These are phyloP conservation scores for Aspergillus sp. DNA, from an alignment of 2,329 filamentous ascomycete species.

Conservation along the genomic window DNA sequence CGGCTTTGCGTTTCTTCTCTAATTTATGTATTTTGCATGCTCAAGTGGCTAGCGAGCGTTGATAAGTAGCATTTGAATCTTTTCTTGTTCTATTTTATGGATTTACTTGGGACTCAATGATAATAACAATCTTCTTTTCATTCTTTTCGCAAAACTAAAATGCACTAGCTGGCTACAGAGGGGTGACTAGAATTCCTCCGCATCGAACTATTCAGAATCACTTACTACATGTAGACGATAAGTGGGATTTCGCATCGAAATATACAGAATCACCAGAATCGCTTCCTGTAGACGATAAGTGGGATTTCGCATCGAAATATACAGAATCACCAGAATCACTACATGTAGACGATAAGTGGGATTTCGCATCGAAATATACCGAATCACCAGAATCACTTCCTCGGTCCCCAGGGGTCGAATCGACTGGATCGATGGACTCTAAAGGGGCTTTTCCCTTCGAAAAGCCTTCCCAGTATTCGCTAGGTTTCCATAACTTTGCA, in stretches of 20 bases:
- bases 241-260: not conserved
- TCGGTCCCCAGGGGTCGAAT: not conserved
- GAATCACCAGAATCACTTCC: not conserved
- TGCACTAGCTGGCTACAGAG: no score
- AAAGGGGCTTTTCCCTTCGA: not conserved
- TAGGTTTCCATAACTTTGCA: not conserved
- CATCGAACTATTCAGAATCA: not conserved
- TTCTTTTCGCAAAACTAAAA: not conserved
- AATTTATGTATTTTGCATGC: conserved; percentile 16
- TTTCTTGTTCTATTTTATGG: not conserved
- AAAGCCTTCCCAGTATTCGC: not conserved
- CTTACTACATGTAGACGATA: no score
- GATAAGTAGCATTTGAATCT: not conserved
- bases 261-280: not conserved
- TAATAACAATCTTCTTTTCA: conserved; percentile 4
- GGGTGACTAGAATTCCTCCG: not conserved
- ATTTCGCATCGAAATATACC: no score
- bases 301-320: not conserved
- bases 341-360: no score
- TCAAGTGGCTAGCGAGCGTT: not conserved
- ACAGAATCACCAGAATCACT: not conserved
- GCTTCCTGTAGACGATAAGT: no score
- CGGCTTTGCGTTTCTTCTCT: conserved; percentile 58
- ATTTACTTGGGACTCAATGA: not conserved
- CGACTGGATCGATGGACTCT: not conserved